Evolutionary conservation across 2,329 filamentous ascomycete species (phyloP).

Genomic region (Pleoardoris graminearum): DNA sequence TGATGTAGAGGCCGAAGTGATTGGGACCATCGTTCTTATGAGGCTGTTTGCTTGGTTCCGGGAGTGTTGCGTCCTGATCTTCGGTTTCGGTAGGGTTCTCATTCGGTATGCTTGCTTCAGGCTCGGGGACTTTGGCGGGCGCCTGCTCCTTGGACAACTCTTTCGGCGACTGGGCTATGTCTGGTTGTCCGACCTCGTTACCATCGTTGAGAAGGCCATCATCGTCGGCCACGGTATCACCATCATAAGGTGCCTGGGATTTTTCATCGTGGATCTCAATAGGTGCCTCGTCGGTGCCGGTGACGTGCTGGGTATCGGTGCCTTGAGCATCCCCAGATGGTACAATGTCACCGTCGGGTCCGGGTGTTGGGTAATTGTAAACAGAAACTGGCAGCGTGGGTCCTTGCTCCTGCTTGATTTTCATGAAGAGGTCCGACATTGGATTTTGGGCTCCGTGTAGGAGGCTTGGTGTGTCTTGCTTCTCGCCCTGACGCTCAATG

Average conservation of each 20-base stretch:
- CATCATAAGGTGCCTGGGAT: neutral
- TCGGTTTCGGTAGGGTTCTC: neutral
- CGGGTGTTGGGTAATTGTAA: neutral
- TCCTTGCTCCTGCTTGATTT: neutral
- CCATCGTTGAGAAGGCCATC: neutral
- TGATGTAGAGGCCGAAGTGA: neutral
- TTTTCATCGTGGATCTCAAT: neutral
- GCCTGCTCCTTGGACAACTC: no score
- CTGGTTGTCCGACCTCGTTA: no score
- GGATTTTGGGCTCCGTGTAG: no score
- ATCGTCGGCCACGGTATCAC: neutral
- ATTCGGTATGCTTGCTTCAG: neutral
- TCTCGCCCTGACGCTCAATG: no score
- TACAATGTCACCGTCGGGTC: neutral
- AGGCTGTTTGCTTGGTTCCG: neutral
- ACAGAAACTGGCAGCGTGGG: neutral
- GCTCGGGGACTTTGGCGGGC: no score
- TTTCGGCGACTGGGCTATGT: no score
- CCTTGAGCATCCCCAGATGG: no score
- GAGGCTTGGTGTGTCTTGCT: no score
- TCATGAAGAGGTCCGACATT: no score
- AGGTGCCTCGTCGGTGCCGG: neutral
- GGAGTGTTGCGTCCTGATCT: neutral
- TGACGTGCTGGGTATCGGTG: no score
- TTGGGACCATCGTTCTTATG: neutral